Conservation (phyloP, 768 basidiomycete genomes). For the Naganishia randhawae region DNA sequence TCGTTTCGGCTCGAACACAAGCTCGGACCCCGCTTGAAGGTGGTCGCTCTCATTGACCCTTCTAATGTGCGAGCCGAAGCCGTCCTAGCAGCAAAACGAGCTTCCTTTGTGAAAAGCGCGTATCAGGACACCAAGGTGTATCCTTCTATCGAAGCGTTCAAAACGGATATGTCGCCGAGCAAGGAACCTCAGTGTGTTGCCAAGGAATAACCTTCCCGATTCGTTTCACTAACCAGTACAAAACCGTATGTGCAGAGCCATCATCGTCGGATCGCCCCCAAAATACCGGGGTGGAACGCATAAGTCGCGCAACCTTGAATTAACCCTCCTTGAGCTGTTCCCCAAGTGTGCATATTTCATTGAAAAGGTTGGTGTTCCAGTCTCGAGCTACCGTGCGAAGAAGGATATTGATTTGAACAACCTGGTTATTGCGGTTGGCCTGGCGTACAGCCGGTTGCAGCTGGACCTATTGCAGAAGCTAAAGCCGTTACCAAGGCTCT, state of each 20-base stretch:
- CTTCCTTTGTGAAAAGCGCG: conserved; percentile 86
- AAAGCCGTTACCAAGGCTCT: conserved; percentile 71
- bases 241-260: conserved; percentile 55
- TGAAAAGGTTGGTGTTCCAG: conserved; percentile 72
- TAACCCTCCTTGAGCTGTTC: conserved; percentile 79
- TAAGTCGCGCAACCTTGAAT: conserved; percentile 76
- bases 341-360: conserved; percentile 84
- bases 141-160: conserved; percentile 79
- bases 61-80: conserved; percentile 75
- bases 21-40: conserved; percentile 90
- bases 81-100: conserved; percentile 77
- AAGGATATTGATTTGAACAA: too few species aligned
- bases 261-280: conserved; percentile 85
- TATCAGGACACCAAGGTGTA: conserved; percentile 81
- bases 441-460: conserved; percentile 62
- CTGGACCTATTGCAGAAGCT: conserved; percentile 65
- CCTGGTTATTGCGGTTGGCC: too few species aligned
- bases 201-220: too few species aligned
- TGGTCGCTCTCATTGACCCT: conserved; percentile 93
- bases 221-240: too few species aligned
- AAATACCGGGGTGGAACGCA: conserved; percentile 79
- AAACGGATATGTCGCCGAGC: conserved; percentile 60
- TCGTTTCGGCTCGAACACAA: conserved; percentile 63
- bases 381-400: too few species aligned
- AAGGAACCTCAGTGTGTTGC: conserved; percentile 59